Evolutionary conservation across 2,329 filamentous ascomycete genomes (phyloP).

Genomic region (Metarhizium brunneum): DNA sequence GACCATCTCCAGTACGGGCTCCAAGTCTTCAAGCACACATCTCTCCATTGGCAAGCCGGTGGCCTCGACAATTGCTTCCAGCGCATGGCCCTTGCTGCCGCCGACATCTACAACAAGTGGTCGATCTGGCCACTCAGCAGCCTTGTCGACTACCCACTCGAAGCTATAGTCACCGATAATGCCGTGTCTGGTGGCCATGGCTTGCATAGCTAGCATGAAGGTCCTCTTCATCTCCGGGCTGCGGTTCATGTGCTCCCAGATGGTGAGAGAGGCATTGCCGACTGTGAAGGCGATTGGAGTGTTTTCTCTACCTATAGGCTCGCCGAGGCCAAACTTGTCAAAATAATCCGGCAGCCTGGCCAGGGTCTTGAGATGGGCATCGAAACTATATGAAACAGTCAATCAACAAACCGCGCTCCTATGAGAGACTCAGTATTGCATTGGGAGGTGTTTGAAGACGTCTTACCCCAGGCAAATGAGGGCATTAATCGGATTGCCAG

Average conservation of each 20-base stretch:
- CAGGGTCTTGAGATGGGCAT: constrained; percentile 13
- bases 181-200: constrained; percentile 13
- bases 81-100: constrained; percentile 11
- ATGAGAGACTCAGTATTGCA: not conserved
- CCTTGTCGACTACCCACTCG: constrained; percentile 15
- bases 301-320: constrained; percentile 17
- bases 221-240: constrained; percentile 13
- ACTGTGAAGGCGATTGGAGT: constrained; percentile 18
- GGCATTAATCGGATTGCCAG: not conserved
- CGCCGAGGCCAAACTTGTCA: constrained; percentile 18
- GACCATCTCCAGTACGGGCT: constrained; percentile 12
- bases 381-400: constrained; percentile 12
- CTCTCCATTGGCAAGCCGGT: constrained; percentile 2
- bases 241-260: constrained; percentile 22
- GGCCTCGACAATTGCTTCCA: constrained; percentile 9
- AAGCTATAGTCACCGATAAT: constrained; percentile 21
- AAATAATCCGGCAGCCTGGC: constrained; percentile 22
- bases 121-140: not conserved
- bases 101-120: constrained; percentile 12
- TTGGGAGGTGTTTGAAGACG: not conserved
- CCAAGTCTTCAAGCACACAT: constrained; percentile 8
- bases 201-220: constrained; percentile 21
- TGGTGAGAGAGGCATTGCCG: constrained; percentile 17
- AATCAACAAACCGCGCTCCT: not conserved
- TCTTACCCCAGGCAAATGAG: not conserved